Percentiles rank a stretch among this genome's conserved stretches.
Conservation (phyloP, 805 yeast genomes). For the Limtongozyma cylindracea region DNA sequence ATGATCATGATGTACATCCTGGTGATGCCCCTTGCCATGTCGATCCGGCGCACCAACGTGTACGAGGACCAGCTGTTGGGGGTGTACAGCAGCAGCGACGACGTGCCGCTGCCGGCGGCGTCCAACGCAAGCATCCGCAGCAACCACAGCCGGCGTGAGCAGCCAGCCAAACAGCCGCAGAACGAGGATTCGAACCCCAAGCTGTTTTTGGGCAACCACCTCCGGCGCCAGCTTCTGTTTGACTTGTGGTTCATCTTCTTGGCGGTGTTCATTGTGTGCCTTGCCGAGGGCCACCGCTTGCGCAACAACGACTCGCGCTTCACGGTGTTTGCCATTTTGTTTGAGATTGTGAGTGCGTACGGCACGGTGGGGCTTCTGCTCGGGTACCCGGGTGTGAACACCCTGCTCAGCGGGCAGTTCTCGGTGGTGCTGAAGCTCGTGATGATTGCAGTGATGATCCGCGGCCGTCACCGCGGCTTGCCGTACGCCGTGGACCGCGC, state of each 20-base stretch:
- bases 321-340: constrained; percentile 45
- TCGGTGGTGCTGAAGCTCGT: constrained; percentile 55
- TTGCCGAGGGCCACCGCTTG: constrained; percentile 54
- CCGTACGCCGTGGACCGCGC: constrained; percentile 91
- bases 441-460: constrained; percentile 68
- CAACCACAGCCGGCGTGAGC: too few species aligned
- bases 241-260: constrained; percentile 86
- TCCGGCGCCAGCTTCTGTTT: constrained; percentile 76
- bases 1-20: constrained; percentile 97
- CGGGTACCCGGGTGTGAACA: constrained; percentile 44
- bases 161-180: too few species aligned
- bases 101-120: too few species aligned
- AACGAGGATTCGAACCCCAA: constrained; percentile 13
- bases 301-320: constrained; percentile 18
- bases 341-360: constrained; percentile 84
- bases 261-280: constrained; percentile 67
- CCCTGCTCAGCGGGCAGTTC: constrained; percentile 58
- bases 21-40: constrained; percentile 85
- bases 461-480: constrained; percentile 92
- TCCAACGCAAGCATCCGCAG: too few species aligned
- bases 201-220: constrained; percentile 64
- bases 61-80: constrained; percentile 95
- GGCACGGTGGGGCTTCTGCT: constrained; percentile 89
- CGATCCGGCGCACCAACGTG: constrained; percentile 90
- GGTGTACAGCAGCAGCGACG: constrained; percentile 22